Base-by-base conservation (phyloP, 2,329 filamentous ascomycete species). In the Nemania sp. region DNA sequence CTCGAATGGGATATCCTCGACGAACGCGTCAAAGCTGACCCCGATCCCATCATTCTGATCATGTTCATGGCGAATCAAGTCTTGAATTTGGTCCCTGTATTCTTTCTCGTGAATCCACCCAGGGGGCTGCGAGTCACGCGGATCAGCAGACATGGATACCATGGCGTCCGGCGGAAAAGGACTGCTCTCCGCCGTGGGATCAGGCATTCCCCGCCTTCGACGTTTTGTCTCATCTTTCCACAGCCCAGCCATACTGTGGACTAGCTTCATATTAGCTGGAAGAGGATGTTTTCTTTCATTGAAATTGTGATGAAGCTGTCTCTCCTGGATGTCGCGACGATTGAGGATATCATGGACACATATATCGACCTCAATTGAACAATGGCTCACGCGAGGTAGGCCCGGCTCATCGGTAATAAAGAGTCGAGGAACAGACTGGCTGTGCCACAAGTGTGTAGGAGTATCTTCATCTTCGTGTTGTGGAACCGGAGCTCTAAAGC, bases 61-160 rank as follows among this genome's bases (percentile, higher is more conserved):
- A 61, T 79, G 83, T 72, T 97, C 92, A 21, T 88, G 80, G 1
- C 77, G 72, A 9, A 90, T 84, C 21, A 96, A 79, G 25, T 83
- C 77, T 32, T 79, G 75, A 1, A 96, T 79, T 67, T 90, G 82
- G 45, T 87, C 79, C 34, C 86, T 81, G 70, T 89, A 94, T 70
- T 97, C 93, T 48, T 91, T 87, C 73, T 98, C 94, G 67, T 97
- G 93, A 57, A 97, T 89, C 94, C 95, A 99, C 0, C 87, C 88
- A n/a, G 87, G 86, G n/a, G 86, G 81, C 40, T 88, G 83, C 2
- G 86, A 85, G 61, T 90, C 83, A 54, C 92, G 84, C 34, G 87
- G 80, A 74, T 95, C 90, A 5, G 92, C 92, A 40, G 92, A 96
- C 88, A 98, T 96, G 2, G 92, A 91, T 3, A 96, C 84, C 59